These are phyloP conservation scores for Cynara cardunculus DNA, from an alignment of 129 eudicot genomes.

Conservation along the genomic window DNA sequence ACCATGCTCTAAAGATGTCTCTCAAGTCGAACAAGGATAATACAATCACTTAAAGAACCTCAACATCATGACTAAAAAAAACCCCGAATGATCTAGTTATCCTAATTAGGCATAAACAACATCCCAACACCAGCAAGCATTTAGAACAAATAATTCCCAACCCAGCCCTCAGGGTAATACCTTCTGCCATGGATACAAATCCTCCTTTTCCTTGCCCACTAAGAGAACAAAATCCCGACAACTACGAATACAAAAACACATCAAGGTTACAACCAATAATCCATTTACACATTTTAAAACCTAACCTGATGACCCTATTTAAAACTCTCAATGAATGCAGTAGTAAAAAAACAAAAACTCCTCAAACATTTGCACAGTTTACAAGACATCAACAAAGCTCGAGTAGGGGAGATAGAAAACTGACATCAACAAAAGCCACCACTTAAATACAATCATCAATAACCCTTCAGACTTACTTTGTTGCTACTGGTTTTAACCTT, in stretches of 20 bases:
- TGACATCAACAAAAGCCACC: neutral
- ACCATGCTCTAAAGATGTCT: no score
- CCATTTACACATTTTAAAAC: no score
- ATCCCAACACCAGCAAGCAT: neutral
- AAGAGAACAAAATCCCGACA: no score
- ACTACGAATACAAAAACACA: no score
- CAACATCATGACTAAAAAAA: no score
- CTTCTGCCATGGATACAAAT: neutral
- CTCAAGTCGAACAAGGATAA: no score
- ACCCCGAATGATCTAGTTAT: no score
- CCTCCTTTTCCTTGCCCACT: no score
- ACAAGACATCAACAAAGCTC: neutral
- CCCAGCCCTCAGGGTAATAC: neutral
- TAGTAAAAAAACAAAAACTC: neutral
- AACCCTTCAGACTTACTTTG: neutral
- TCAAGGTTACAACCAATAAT: no score
- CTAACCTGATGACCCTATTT: no score
- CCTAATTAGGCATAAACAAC: no score
- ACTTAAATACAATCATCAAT: neutral
- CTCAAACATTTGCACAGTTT: neutral
- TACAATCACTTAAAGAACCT: no score
- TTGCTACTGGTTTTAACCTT: neutral
- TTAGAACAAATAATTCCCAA: neutral
- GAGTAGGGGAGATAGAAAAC: neutral
- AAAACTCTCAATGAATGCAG: neutral